These are phyloP conservation scores for Euryodendron excelsum DNA, from an alignment of 148 eudicot species.

Conservation along the genomic window DNA sequence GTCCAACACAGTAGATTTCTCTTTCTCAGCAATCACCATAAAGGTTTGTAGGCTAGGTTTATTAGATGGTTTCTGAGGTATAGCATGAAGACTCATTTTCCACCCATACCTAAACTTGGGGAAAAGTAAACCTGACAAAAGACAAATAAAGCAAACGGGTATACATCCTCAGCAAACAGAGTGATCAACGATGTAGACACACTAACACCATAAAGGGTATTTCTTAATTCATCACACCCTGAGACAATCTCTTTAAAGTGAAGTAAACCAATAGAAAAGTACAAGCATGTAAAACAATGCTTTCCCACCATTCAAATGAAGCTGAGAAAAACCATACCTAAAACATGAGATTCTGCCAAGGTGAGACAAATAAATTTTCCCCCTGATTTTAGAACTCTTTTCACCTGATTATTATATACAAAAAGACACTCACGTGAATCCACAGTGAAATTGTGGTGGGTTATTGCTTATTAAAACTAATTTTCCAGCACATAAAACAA, in stretches of 20 bases:
- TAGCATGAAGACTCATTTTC: constrained; percentile 65
- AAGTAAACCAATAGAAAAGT: constrained; percentile 1
- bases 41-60: constrained; percentile 61
- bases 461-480: constrained; percentile 10
- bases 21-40: constrained; percentile 80
- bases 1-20: constrained; percentile 34
- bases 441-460: constrained; percentile 6
- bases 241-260: not conserved
- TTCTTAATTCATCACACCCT: not conserved
- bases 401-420: constrained; percentile 66
- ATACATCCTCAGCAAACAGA: not conserved
- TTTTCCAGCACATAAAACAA: constrained; percentile 25
- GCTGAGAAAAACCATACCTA: constrained; percentile 55
- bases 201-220: not conserved
- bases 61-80: constrained; percentile 52
- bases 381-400: constrained; percentile 69
- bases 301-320: not conserved
- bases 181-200: constrained; percentile 14
- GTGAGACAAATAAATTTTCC: constrained; percentile 92
- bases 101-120: constrained; percentile 89
- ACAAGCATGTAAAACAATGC: constrained; percentile 5
- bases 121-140: constrained; percentile 61
- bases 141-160: not conserved
- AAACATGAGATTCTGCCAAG: constrained; percentile 84
- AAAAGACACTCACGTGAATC: constrained; percentile 13